Conservation (phyloP, 495 filamentous ascomycete genomes). For the Xylaria acuta region DNA sequence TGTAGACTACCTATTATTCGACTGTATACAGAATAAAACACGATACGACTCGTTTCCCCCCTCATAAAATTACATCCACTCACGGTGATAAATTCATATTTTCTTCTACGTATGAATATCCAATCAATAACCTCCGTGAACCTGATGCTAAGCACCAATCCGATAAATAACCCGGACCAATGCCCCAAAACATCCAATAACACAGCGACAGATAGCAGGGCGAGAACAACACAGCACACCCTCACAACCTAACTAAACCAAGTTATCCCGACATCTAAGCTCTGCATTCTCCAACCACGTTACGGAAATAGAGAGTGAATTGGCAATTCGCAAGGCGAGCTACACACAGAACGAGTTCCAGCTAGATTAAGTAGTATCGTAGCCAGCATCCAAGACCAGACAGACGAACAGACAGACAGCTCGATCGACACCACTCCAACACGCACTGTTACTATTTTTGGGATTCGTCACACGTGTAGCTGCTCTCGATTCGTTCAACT, state of each 20-base stretch:
- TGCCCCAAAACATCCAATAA: slow-evolving; percentile 11
- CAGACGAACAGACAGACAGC: background rate
- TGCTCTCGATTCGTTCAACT: background rate
- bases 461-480: background rate
- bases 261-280: background rate
- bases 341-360: background rate
- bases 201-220: slow-evolving; percentile 19
- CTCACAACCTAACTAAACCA: background rate
- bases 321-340: slow-evolving; percentile 4
- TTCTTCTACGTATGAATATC: background rate
- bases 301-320: slow-evolving; percentile 6
- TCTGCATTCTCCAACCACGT: slow-evolving; percentile 21
- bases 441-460: background rate
- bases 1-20: background rate
- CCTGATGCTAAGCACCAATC: background rate
- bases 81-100: no score
- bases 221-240: slow-evolving; percentile 10
- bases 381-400: background rate
- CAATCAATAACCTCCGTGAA: background rate
- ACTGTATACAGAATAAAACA: background rate
- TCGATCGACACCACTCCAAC: slow-evolving; percentile 6
- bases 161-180: background rate
- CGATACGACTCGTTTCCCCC: background rate
- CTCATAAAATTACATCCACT: background rate
- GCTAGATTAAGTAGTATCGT: background rate